A percentile compares a stretch with the other conserved stretches of the same genome.
Conservation (phyloP, 306 rosid species). For the Gastrolobium bilobum region DNA sequence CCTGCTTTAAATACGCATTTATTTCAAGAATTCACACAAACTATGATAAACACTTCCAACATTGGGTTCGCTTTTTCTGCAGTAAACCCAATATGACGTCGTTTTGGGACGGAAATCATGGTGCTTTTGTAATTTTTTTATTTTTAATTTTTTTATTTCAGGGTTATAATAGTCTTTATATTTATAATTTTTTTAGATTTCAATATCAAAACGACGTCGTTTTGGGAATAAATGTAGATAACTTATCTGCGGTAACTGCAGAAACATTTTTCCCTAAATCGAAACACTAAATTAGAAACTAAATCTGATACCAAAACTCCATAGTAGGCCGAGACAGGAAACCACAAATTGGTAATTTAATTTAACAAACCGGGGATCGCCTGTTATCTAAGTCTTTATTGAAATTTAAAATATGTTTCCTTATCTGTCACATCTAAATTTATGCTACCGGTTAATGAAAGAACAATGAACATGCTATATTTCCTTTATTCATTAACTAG, state of each 20-base stretch:
- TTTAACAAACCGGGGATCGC: not conserved
- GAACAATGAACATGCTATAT: not conserved
- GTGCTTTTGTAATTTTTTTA: too few species aligned
- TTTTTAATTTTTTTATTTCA: too few species aligned
- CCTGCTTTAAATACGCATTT: not conserved
- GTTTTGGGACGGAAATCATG: too few species aligned
- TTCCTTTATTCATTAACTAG: conserved; percentile 1
- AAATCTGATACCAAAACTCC: conserved; percentile 23
- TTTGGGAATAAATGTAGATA: too few species aligned
- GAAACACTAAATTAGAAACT: conserved; percentile 34
- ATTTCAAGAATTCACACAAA: conserved; percentile 10
- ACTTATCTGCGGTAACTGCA: too few species aligned
- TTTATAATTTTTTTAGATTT: too few species aligned
- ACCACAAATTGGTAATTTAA: conserved; percentile 12
- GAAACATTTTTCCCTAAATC: too few species aligned
- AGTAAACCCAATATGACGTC: too few species aligned
- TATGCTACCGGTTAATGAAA: conserved; percentile 20
- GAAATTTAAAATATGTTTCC: conserved; percentile 19
- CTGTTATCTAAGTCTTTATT: conserved; percentile 15
- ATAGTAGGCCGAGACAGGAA: conserved; percentile 11
- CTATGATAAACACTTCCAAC: not conserved
- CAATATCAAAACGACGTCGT: too few species aligned
- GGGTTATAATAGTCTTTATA: too few species aligned
- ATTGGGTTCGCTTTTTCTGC: too few species aligned
- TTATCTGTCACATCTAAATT: not conserved